These are phyloP conservation scores for Hypsizygus ulmarius DNA, from an alignment of 1,284 basidiomycete genomes.

Conservation along the genomic window DNA sequence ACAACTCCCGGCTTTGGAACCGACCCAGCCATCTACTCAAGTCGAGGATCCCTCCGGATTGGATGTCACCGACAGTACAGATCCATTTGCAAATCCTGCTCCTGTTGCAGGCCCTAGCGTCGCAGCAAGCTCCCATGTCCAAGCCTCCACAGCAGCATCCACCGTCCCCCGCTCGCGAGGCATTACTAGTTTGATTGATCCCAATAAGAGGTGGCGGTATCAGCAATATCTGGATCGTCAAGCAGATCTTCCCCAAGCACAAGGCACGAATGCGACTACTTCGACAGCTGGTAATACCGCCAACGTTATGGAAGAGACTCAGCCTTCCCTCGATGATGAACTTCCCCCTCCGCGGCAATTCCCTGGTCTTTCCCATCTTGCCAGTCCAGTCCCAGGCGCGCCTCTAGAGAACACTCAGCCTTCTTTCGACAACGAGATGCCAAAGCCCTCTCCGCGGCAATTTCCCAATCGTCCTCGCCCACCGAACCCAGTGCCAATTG, in stretches of 20 bases:
- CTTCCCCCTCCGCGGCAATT: neutral
- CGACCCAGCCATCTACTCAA: slow-evolving; percentile 34
- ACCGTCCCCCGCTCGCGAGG: slow-evolving; percentile 21
- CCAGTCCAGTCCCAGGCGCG: neutral
- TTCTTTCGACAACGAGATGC: slow-evolving; percentile 1
- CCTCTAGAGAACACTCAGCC: slow-evolving; percentile 3
- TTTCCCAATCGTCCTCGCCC: slow-evolving; percentile 1
- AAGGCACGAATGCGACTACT: no score
- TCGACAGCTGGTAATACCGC: neutral
- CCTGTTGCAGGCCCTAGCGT: no score
- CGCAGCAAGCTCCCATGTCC: neutral
- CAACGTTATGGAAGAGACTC: neutral
- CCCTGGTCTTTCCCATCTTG: neutral
- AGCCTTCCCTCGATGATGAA: neutral
- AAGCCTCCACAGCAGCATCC: slow-evolving; percentile 9
- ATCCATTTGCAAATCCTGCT: neutral
- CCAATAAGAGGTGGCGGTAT: slow-evolving; percentile 29
- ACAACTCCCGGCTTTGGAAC: slow-evolving; percentile 13
- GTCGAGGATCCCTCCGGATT: slow-evolving; percentile 16
- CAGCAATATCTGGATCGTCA: slow-evolving; percentile 15
- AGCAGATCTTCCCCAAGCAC: slow-evolving; percentile 1
- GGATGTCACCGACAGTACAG: slow-evolving; percentile 4
- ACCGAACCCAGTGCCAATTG: neutral
- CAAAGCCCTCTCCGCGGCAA: neutral
- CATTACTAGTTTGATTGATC: slow-evolving; percentile 28